Conservation (phyloP, 345 rosid genomes). For the Trapa bicornis region DNA sequence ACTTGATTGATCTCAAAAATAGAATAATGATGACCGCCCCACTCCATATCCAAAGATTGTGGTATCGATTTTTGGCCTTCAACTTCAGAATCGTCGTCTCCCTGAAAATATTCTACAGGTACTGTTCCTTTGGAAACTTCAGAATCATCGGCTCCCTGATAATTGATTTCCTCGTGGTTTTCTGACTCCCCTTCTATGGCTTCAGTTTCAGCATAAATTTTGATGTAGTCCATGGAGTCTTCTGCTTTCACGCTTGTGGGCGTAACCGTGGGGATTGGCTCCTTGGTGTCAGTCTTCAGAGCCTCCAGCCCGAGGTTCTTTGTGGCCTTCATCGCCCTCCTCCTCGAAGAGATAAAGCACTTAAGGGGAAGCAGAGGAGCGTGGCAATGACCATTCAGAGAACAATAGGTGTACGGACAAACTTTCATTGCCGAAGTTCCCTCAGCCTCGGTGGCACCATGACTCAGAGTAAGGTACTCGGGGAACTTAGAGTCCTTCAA, state of each 20-base stretch:
- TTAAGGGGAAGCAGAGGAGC: slow-evolving; percentile 59
- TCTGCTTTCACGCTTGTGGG: slow-evolving; percentile 7
- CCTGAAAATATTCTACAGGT: slow-evolving; percentile 10
- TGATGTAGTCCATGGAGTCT: slow-evolving; percentile 19
- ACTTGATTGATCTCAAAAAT: slow-evolving; percentile 13
- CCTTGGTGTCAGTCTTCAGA: slow-evolving; percentile 9
- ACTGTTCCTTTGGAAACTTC: slow-evolving; percentile 10
- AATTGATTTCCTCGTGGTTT: slow-evolving; percentile 8
- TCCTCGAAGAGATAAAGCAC: slow-evolving; percentile 54
- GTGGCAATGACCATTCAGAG: slow-evolving; percentile 83
- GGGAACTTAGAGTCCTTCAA: slow-evolving; percentile 80
- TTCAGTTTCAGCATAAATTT: slow-evolving; percentile 20
- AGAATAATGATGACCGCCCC: slow-evolving; percentile 27
- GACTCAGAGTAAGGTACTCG: slow-evolving; percentile 49
- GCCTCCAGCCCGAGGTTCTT: slow-evolving; percentile 32
- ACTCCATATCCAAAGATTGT: slow-evolving; percentile 30
- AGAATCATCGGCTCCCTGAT: neutral
- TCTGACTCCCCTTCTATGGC: neutral
- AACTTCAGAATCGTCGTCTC: neutral
- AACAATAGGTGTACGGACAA: slow-evolving; percentile 79
- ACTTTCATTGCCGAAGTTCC: slow-evolving; percentile 75
- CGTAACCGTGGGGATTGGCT: slow-evolving; percentile 2
- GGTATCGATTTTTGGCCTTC: slow-evolving; percentile 11
- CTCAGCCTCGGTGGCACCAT: slow-evolving; percentile 48
- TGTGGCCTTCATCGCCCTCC: slow-evolving; percentile 48